Base-by-base conservation (phyloP, 176 grass and related monocot genomes). In the Zea luxurians region DNA sequence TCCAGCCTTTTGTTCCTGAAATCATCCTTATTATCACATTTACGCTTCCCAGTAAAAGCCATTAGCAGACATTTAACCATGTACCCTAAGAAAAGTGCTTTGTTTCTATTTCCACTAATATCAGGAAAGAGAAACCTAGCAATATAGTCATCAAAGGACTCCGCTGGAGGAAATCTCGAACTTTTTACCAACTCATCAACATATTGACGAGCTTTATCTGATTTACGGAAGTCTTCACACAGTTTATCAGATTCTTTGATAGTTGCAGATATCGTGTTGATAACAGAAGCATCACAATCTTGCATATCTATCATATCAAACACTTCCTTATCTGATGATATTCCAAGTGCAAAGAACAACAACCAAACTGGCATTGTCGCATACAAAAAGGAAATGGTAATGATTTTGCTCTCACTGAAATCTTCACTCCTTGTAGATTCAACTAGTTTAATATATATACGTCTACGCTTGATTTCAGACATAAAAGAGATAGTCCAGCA, bases 1-100 rank as follows among this genome's bases (percentile, higher is more conserved):
- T 92, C 89, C 77, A 98, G 70, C 62, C 96, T 90, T 86, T 98
- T 98, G 76, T 98, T 98, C 67, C 91, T 86, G 74, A 94, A 98
- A 92, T 94, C 91, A 44, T 98, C 95, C 74, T 98, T 98, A 70
- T 92, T 98, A 66, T 98, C 92, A 48, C 92, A 98, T 74, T 92
- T 98, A 42, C 96, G 80, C 66, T 90, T 98, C 59, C 96, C 89
- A 80, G 48, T 86, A 80, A 71, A 90, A 62, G 85, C 90, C 71
- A 94, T 74, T 66, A 98, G 82, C 71, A 98, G 80, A 64, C 96
- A 98, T 83, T 94, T 98, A 41, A 98, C 92, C 89, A 98, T 98
- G 80, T 98, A 94, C 38, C 92, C 89, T 66, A 98, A 85, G 85
- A 88, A 92, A 78, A 89, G 67, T 71, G 96, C 92, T 71, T 94